phyloP scores from a whole-genome alignment of 1,139 yeast species.

The Yamadazyma mexicana region DNA sequence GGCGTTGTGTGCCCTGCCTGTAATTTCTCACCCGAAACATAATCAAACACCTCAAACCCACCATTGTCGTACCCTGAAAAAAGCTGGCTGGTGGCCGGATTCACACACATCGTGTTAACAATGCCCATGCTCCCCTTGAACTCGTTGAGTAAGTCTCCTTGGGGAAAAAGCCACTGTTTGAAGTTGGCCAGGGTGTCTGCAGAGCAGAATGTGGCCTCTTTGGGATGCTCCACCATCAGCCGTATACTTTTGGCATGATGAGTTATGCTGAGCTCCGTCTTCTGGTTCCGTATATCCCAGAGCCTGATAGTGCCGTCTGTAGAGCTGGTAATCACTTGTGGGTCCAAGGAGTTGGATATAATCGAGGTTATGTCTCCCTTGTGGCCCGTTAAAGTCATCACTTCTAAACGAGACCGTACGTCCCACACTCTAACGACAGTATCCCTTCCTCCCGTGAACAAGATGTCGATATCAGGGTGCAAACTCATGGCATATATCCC shows the following conservation, averaged over 20 bases:
- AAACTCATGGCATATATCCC: slow-evolving; percentile 82
- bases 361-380: slow-evolving; percentile 72
- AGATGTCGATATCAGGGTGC: slow-evolving; percentile 83
- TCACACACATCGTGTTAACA: slow-evolving; percentile 67
- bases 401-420: slow-evolving; percentile 73
- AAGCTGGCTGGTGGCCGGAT: slow-evolving; percentile 61
- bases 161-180: slow-evolving; percentile 82
- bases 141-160: slow-evolving; percentile 59
- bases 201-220: slow-evolving; percentile 69
- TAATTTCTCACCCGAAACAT: slow-evolving; percentile 63
- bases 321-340: slow-evolving; percentile 82
- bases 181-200: slow-evolving; percentile 80
- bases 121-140: slow-evolving; percentile 42
- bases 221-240: slow-evolving; percentile 67
- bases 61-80: slow-evolving; percentile 90
- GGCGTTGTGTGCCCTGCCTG: slow-evolving; percentile 56
- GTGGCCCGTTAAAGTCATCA: slow-evolving; percentile 83
- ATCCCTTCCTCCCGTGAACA: slow-evolving; percentile 93
- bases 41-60: slow-evolving; percentile 72
- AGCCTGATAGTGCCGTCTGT: slow-evolving; percentile 82
- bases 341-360: slow-evolving; percentile 67
- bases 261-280: slow-evolving; percentile 58
- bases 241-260: slow-evolving; percentile 86
- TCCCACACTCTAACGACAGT: slow-evolving; percentile 92
- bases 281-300: slow-evolving; percentile 67